Evolutionary conservation across 805 yeast species (phyloP), one percentile per base, ranked within the genome.

Genomic region (Saturnispora quitensis): DNA sequence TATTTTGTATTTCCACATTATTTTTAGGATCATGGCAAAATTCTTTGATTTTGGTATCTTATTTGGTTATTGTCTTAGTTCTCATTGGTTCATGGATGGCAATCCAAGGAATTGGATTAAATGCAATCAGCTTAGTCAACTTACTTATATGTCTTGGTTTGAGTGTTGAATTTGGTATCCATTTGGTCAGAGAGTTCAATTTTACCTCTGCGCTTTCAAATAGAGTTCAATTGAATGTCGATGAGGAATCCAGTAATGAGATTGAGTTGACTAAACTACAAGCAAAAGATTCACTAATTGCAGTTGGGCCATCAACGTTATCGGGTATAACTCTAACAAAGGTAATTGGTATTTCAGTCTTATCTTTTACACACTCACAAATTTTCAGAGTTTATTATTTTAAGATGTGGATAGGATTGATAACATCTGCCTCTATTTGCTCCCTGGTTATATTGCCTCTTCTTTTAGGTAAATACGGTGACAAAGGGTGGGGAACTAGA

Each of bases 381-480:
- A 90, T 91, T 31, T 93, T 91, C 66, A 95, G 89, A 58, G 78
- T 91, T 1, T 91, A 88, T 67, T 91, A 93, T 65, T 91, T 91
- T 73, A 72, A 96, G 55, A 90, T 91, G 97, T 91, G 98, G 98
- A 68, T 86, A 12, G 73, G 89, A 0, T 72, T 91, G 54, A 84
- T 91, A 8, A 55, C 85, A 1, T 71, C 86, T 51, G 96, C 96
- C 1, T 80, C 90, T 0, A 57, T 85, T 1, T 97, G 91, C 64
- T 78, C 93, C 3, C 72, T 91, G 49, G 74, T 86, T 38, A 78
- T 91, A 52, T 70, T 91, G 49, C 99, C 99, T 0, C 78, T 88
- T 5, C 64, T 84, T 27, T 70, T 91, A 40, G 75, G 88, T 25
- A 68, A 73, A 48, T 71, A 74, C 57, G 95, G 93, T 10, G 86